Percentiles rank a stretch among this genome's conserved stretches.
These are phyloP conservation scores for Phaeomoniella chlamydospora DNA, from an alignment of 2,329 filamentous ascomycete species.

Conservation along the genomic window DNA sequence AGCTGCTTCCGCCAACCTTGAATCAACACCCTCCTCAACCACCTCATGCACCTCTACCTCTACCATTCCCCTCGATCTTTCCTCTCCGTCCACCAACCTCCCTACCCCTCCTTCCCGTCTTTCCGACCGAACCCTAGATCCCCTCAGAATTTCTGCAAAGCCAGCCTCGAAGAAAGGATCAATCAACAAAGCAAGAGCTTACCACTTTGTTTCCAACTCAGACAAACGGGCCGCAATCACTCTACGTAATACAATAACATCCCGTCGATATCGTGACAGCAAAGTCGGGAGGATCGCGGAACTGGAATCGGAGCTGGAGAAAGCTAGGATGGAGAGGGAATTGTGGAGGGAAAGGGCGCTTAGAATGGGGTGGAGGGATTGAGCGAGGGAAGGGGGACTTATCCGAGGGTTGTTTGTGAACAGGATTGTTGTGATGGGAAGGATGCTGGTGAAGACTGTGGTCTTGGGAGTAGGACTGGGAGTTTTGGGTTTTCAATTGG, in stretches of 20 bases:
- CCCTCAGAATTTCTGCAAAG: neutral
- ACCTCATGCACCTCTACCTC: neutral
- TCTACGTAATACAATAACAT: conserved; percentile 12
- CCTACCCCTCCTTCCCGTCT: neutral
- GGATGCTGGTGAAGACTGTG: too few species aligned
- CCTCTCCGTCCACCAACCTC: neutral
- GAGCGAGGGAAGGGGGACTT: too few species aligned
- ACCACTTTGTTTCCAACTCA: conserved; percentile 11
- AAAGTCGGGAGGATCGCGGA: conserved; percentile 11
- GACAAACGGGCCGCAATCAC: conserved; percentile 11
- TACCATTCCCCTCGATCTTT: neutral
- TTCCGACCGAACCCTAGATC: neutral
- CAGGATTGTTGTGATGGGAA: too few species aligned
- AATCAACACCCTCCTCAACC: too few species aligned
- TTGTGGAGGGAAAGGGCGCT: conserved; percentile 6
- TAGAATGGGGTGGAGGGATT: conserved; percentile 5
- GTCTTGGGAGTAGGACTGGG: too few species aligned
- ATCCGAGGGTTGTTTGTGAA: too few species aligned
- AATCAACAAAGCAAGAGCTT: neutral
- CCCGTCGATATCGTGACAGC: conserved; percentile 11
- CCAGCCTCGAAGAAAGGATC: neutral
- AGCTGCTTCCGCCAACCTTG: too few species aligned
- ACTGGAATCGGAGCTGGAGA: conserved; percentile 10
- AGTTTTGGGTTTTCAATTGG: too few species aligned
- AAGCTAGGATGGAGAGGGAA: conserved; percentile 7